phyloP scores from a whole-genome alignment of 805 yeast species.

The Wickerhamomyces alni region DNA sequence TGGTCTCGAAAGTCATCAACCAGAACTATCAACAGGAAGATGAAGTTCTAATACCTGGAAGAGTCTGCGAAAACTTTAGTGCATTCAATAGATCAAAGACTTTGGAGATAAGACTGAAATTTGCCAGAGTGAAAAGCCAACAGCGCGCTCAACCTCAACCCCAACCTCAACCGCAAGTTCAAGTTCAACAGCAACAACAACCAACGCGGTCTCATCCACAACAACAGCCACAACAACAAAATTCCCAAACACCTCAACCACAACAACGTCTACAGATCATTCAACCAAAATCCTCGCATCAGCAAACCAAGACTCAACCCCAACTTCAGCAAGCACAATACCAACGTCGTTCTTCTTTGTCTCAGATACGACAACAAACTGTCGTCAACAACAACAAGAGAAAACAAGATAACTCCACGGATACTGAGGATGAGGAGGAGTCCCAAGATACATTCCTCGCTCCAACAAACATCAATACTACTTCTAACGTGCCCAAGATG shows the following conservation, averaged over 20 bases:
- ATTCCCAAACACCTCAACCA: constrained; percentile 4
- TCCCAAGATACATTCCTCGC: constrained; percentile 7
- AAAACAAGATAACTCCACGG: constrained; percentile 10
- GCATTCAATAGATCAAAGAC: constrained; percentile 41
- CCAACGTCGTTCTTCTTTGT: background rate
- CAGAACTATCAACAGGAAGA: constrained; percentile 10
- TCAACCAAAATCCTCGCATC: background rate
- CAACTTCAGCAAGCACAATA: constrained; percentile 1
- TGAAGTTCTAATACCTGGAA: constrained; percentile 41
- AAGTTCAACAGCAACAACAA: constrained; percentile 4
- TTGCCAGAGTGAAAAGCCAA: constrained; percentile 22
- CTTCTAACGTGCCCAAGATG: constrained; percentile 10
- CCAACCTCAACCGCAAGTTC: constrained; percentile 8
- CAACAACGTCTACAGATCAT: background rate
- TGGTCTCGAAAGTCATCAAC: constrained; percentile 29
- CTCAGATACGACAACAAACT: constrained; percentile 2
- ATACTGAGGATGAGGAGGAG: constrained; percentile 17
- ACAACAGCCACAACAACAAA: constrained; percentile 2
- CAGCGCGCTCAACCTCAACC: constrained; percentile 3
- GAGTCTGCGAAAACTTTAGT: constrained; percentile 54
- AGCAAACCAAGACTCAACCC: background rate
- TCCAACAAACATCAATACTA: constrained; percentile 9
- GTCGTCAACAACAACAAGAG: constrained; percentile 7
- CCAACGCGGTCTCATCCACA: background rate
- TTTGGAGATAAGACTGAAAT: constrained; percentile 48